Evolutionary conservation across 176 grass and related monocot genomes (phyloP).

Genomic region (Avena atlantica): DNA sequence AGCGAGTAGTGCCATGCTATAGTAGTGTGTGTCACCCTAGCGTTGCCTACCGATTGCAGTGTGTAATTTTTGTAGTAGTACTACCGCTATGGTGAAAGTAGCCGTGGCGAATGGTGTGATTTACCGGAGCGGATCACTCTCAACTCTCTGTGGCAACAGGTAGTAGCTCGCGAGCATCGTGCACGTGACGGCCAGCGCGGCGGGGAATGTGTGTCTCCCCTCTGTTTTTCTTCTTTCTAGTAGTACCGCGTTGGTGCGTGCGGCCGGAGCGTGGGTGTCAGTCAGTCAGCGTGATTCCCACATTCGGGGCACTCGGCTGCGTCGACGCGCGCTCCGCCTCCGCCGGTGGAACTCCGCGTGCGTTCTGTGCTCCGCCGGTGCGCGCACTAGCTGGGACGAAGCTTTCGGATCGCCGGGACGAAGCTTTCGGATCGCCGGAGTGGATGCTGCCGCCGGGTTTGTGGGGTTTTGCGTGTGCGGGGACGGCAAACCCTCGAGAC

Average conservation of each 20-base stretch:
- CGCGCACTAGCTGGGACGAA: background rate
- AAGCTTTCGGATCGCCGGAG: background rate
- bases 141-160: background rate
- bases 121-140: background rate
- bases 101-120: constrained; percentile 19
- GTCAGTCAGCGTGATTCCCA: constrained; percentile 28
- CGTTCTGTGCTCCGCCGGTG: background rate
- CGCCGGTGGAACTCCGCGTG: background rate
- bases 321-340: background rate
- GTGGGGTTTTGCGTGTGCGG: background rate
- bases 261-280: background rate
- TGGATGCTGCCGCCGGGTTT: background rate
- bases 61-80: constrained; percentile 43
- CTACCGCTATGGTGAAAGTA: background rate
- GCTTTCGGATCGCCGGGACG: background rate
- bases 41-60: background rate
- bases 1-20: background rate
- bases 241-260: background rate
- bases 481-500: background rate
- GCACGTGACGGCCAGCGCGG: constrained; percentile 30
- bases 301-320: constrained; percentile 4
- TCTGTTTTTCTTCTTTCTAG: background rate
- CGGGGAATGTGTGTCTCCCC: constrained; percentile 44
- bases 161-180: too few species aligned
- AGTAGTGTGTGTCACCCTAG: constrained; percentile 16